Percentiles rank a stretch among this genome's conserved stretches.
Conservation (phyloP, 164 flowering plant genomes). For the Echeveria elegans region DNA sequence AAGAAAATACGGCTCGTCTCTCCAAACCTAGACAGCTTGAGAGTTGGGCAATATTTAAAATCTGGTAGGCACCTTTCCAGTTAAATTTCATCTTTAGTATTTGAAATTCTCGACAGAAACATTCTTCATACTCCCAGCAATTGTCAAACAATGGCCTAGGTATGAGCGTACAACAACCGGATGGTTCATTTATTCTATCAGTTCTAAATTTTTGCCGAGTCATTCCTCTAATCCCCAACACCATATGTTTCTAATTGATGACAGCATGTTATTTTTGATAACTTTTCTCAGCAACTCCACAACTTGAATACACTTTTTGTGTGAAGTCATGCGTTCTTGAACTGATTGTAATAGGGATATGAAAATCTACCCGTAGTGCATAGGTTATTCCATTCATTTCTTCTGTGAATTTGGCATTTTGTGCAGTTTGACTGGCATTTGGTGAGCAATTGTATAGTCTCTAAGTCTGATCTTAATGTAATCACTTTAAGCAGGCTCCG, state of each 20-base stretch:
- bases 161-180: not conserved
- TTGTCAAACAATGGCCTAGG: not conserved
- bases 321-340: not conserved
- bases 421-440: not conserved
- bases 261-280: not conserved
- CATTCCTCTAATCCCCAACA: not conserved
- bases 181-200: not conserved
- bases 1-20: slow-evolving; percentile 43
- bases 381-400: not conserved
- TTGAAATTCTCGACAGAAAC: not conserved
- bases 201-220: no score
- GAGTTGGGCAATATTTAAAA: slow-evolving; percentile 49
- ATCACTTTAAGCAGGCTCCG: not conserved
- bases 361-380: not conserved
- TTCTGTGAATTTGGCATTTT: not conserved
- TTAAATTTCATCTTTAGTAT: not conserved
- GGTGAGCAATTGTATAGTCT: not conserved
- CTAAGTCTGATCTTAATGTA: not conserved
- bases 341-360: not conserved
- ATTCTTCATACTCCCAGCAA: not conserved
- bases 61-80: slow-evolving; percentile 45
- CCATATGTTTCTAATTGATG: not conserved
- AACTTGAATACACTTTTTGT: not conserved
- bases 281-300: not conserved
- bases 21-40: slow-evolving; percentile 39